Evolutionary conservation across 108 stramenopile genomes (phyloP), one percentile per base, ranked within the genome.

Genomic region (Nitzschia sp.): DNA sequence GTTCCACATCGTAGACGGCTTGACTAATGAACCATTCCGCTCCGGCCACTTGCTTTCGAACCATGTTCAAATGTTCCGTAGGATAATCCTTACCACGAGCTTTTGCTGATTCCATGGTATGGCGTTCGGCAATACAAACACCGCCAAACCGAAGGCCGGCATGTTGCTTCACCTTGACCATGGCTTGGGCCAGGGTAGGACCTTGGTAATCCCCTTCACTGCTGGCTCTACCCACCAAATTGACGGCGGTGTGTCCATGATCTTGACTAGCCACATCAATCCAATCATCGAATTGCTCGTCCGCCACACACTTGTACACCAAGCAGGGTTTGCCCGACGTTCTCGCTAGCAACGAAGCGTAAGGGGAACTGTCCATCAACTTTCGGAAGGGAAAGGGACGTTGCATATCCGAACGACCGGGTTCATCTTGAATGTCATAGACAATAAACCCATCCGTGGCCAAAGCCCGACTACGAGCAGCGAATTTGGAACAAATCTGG

Each of bases 361-460:
- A 82, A 17, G 58, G 29, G 19, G 51, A 38, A 27, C 69, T 59
- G 28, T 87, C 83, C 78, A 87, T 78, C 28, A 80, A 59, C 29
- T 70, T 58, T 4, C 86, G 80, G 60, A 87, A 87, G 21, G 86
- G 83, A 66, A 84, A 87, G 1, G 83, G 83, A 21, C 86, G 68
- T 17, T 49, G 30, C 25, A 59, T 70, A 54, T 64, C 60, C 17
- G 71, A 54, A 3, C 86, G 78, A n/a, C 76, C 70, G 24, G 76
- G 69, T 65, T 87, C 86, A 70, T 87, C 86, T 64, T 87, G 86
- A 59, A 87, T 87, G 55, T 87, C 86, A 47, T 87, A 87, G 3
- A 87, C 80, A 36, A 87, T 84, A 55, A 82, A 87, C 1, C 86
- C 86, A 58, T 87, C 86, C 15, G 69, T 70, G 3, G 86, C 86